Conservation (phyloP, 495 filamentous ascomycete species). For the Podospora tetraspora region DNA sequence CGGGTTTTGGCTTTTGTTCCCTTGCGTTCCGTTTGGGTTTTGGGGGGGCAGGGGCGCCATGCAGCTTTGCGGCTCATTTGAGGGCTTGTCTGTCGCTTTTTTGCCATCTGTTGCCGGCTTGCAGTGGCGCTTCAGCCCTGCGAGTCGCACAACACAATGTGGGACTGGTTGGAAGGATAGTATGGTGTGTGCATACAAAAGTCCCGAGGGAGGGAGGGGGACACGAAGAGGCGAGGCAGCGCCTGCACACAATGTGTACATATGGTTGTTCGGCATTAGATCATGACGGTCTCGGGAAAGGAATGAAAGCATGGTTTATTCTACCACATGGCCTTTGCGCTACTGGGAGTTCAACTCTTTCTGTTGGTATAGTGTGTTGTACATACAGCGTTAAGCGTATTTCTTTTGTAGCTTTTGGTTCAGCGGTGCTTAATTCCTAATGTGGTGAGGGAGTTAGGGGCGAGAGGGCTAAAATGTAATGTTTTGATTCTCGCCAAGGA, state of each 20-base stretch:
- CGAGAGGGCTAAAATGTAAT: neutral
- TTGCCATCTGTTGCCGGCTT: neutral
- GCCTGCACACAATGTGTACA: constrained; percentile 17
- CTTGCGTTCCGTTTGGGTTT: constrained; percentile 1
- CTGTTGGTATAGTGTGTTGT: neutral
- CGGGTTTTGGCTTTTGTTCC: neutral
- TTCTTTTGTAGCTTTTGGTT: neutral
- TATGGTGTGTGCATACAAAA: constrained; percentile 1
- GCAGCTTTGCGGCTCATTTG: neutral
- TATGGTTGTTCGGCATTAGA: constrained; percentile 16
- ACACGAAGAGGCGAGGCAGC: neutral
- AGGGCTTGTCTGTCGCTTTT: neutral
- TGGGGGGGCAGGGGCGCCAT: neutral
- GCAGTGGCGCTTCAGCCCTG: neutral
- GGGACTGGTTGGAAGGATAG: neutral
- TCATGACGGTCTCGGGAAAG: constrained; percentile 21
- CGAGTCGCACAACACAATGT: neutral
- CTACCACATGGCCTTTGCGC: neutral
- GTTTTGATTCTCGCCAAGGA: neutral
- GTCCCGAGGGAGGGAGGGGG: neutral
- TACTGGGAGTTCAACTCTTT: neutral
- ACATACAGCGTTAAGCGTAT: neutral
- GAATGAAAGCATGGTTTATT: constrained; percentile 6
- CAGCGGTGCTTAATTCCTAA: neutral
- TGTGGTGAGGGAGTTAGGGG: neutral